Base-by-base conservation (phyloP, 2,329 filamentous ascomycete genomes). In the Colletotrichum spaethianum region DNA sequence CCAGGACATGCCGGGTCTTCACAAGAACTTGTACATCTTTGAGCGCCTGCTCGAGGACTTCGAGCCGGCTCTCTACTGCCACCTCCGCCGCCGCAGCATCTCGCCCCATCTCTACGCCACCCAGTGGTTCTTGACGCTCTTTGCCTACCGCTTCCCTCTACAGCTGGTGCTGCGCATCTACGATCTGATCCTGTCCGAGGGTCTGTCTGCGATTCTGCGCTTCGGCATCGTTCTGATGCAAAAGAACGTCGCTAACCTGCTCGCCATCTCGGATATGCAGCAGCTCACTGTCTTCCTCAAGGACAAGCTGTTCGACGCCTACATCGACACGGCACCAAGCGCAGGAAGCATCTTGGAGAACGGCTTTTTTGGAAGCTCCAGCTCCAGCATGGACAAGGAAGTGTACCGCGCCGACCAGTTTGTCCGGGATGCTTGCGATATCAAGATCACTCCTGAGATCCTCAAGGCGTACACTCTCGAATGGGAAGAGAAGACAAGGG, bases 111-210 rank as follows among this genome's bases (percentile, higher is more conserved):
- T 99, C 11, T 99, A 99, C 80, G 96, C 96, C 55, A 99, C 96
- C 0, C 96, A 99, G 82, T 99, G 96, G 96, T 99, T 99, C 83
- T 88, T 99, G 61, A 99, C 96, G 0, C 88, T 99, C n/a, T 99
- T 99, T 79, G 95, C 96, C 40, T 99, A 99, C 82, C 93, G 97
- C 52, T 99, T 99, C 82, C 96, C 96, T 11, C 88, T 99, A 9
- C 96, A 99, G 80, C 90, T 99, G 12, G 96, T 99, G 8, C 91
- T 99, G 70, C 93, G 96, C 40, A 97, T 99, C 62, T 99, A 98
- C 82, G 96, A 99, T 80, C 85, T 99, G 67, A 96, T 99, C 63
- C 87, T 99, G 23, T 96, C 94, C 57, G 96, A 98, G 82, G 96
- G 97, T 3, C 87, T 99, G 20, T 94, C 95, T 64, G 96, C 96